phyloP scores from a whole-genome alignment of 1,284 basidiomycete species.

The Leccinum colubrinum region DNA sequence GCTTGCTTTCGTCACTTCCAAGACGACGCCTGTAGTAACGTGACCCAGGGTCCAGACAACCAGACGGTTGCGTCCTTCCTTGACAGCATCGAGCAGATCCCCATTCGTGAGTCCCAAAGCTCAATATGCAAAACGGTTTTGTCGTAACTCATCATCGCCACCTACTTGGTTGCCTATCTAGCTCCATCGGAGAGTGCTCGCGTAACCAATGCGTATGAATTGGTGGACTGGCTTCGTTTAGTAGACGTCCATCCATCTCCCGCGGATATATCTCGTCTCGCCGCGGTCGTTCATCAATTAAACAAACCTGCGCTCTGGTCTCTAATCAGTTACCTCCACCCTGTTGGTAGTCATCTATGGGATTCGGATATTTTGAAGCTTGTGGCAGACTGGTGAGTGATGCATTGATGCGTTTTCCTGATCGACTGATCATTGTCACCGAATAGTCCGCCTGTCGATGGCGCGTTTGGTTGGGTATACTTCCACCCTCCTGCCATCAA shows the following conservation, averaged over 20 bases:
- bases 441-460: conserved; percentile 12
- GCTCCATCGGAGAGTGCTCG: conserved; percentile 35
- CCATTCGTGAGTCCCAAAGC: conserved; percentile 38
- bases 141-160: background rate
- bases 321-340: conserved; percentile 44
- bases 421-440: background rate
- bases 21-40: conserved; percentile 7
- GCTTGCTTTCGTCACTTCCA: conserved; percentile 33
- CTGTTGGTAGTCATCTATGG: conserved; percentile 44
- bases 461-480: conserved; percentile 46
- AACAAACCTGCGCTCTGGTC: conserved; percentile 42
- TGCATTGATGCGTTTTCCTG: background rate
- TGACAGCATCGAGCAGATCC: conserved; percentile 37
- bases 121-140: background rate
- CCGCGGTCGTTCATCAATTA: conserved; percentile 38
- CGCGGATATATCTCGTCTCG: conserved; percentile 40
- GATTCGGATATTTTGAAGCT: conserved; percentile 20
- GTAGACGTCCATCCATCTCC: conserved; percentile 35
- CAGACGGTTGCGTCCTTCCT: conserved; percentile 41
- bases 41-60: conserved; percentile 9
- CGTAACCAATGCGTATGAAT: conserved; percentile 44
- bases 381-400: conserved; percentile 33
- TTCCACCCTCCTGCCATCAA: conserved; percentile 29
- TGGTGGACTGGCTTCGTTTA: conserved; percentile 61
- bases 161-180: conserved; percentile 16